Base-by-base conservation (phyloP, 2,329 filamentous ascomycete species). In the Orbilia oligospora region DNA sequence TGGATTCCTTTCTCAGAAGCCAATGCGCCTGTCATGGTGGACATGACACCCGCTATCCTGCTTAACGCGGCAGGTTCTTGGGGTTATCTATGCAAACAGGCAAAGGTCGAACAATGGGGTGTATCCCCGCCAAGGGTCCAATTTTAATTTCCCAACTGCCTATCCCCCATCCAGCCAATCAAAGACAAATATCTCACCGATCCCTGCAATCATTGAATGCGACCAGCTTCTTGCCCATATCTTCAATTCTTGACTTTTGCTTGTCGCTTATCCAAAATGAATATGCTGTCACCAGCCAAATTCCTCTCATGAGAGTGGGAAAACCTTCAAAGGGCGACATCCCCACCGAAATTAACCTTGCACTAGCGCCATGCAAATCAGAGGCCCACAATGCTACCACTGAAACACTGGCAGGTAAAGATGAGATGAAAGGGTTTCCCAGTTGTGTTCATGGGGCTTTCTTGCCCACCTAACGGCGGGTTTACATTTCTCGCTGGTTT, bases 381-480 rank as follows among this genome's bases (percentile, higher is more conserved):
- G 64, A 76, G 71, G 56, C 71, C 71, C 65, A 64, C 70, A 58
- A 44, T 33, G 33, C 56, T 73, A 41, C 49, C 61, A 67, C 73
- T 77, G 73, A 77, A 77, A 77, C 73, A 77, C 41, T 77, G 67
- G 67, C 73, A 71, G 70, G 70, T 71, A 66, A 77, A 77, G 66
- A 77, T 77, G 73, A 77, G 73, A 77, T 77, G 73, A 77, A 77
- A 77, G 68, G 73, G 73, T 70, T 48, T 63, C 58, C 73, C 61
- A 77, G 46, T 55, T 58, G 38, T 66, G 38, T 14, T 53, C 48
- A 76, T 51, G 64, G 71, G 30, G 30, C 18, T 41, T 14, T 12
- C 14, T 41, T 58, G 49, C 38, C 38, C 27, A 49, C 38, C 53
- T 38, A 30, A 16, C 22, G 55, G 33, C 18, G 38, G n/a, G 22